Evolutionary conservation across 1,284 basidiomycete genomes (phyloP), one percentile per base, ranked within the genome.

Genomic region (Ganoderma boninense): DNA sequence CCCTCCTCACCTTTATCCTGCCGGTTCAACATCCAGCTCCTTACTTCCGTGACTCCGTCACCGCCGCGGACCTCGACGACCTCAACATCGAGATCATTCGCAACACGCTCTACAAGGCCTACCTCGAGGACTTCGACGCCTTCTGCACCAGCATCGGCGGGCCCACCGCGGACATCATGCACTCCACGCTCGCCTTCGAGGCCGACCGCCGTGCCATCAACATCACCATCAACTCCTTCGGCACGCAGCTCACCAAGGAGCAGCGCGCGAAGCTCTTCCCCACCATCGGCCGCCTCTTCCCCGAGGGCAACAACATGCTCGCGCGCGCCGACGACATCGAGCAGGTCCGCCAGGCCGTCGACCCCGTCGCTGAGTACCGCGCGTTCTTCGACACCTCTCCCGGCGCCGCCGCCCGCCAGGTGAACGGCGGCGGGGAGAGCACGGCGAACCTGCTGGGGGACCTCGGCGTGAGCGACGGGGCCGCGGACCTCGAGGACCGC

Each of bases 61-160:
- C 96, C 32, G 97, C 97, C 10, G 91, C 95, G 43, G 98, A 99
- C 80, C 90, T 99, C 52, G 98, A 99, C 81, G 98, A 99, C 82
- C 91, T 99, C 74, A 99, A 99, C 86, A 99, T 99, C 78, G 98
- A 99, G 85, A 99, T 99, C 83, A 97, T 99, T 82, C 95, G 98
- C 62, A 99, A 99, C 84, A 97, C 97, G n/a, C 93, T 99, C 61
- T 99, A 99, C 90, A 99, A 98, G 83, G 94, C 97, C 18, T 99
- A 99, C 84, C 92, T 99, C 69, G 97, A 99, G 82, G 98, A 99
- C 83, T 99, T 99, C 82, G 90, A 97, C 85, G 81, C 87, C 72
- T 99, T 95, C 83, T 94, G 92, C 80, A 83, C 88, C 66, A 89
- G 91, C 4, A 84, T 99, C 26, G 94, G 95, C 40, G 88, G 90